Conservation (phyloP, 1,284 basidiomycete species). For the Cystobasidiaceae sp. region DNA sequence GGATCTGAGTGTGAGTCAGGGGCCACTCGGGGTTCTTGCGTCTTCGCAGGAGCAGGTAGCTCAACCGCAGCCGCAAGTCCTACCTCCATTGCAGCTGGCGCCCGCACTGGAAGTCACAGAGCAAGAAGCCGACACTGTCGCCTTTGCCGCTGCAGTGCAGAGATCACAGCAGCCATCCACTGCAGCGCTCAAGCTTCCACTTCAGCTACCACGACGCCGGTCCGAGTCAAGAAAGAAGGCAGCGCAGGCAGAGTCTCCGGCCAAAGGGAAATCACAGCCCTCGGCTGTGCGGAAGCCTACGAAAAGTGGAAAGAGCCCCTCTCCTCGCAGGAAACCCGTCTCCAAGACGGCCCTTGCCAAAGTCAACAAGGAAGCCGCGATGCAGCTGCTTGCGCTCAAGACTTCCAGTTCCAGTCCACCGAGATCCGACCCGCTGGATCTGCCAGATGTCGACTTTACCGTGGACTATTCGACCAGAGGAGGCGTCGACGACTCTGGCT, state of each 20-base stretch:
- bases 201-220: too few relatives aligned
- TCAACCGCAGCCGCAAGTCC: not conserved
- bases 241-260: too few relatives aligned
- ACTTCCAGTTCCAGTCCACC: slow-evolving; percentile 21
- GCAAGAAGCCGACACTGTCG: too few relatives aligned
- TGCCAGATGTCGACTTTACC: not conserved
- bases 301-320: too few relatives aligned
- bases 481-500: slow-evolving; percentile 1
- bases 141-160: not conserved
- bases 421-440: not conserved
- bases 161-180: not conserved
- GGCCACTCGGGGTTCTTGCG: not conserved
- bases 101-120: too few relatives aligned
- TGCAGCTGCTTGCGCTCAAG: slow-evolving; percentile 24
- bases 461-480: not conserved
- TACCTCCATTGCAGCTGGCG: too few relatives aligned
- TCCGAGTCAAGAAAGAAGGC: too few relatives aligned
- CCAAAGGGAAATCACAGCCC: too few relatives aligned
- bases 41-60: not conserved
- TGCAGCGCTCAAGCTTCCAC: too few relatives aligned
- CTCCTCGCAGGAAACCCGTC: not conserved
- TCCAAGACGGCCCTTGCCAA: not conserved
- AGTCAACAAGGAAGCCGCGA: slow-evolving; percentile 15
- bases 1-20: too few relatives aligned
- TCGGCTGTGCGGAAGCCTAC: too few relatives aligned